These are phyloP conservation scores for Populus hybrid DNA, from an alignment of 441 rosid genomes.

Conservation along the genomic window DNA sequence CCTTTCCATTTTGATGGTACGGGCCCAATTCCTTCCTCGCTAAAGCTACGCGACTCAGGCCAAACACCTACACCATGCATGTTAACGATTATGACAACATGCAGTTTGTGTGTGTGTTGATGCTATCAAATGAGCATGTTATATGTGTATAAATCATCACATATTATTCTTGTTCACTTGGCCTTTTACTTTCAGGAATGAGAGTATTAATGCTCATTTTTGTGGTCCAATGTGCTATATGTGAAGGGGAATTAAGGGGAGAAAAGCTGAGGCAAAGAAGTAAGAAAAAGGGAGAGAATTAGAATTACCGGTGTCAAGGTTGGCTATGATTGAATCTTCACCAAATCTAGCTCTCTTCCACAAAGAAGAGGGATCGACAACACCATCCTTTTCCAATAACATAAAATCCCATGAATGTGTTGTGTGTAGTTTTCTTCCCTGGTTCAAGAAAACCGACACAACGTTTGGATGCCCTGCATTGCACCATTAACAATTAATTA, in stretches of 20 bases:
- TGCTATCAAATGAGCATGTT: not conserved
- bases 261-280: too few species aligned
- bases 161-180: not conserved
- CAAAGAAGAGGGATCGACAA: constrained; percentile 20
- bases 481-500: not conserved
- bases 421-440: constrained; percentile 45
- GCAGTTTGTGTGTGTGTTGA: not conserved
- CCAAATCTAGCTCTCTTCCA: constrained; percentile 53
- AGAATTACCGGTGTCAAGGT: constrained; percentile 53
- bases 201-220: not conserved
- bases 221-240: not conserved
- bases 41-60: constrained; percentile 75
- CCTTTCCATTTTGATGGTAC: constrained; percentile 74
- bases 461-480: constrained; percentile 51
- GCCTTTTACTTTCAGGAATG: not conserved
- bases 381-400: constrained; percentile 35
- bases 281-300: not conserved
- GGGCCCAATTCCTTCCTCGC: constrained; percentile 52
- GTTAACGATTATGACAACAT: not conserved
- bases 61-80: constrained; percentile 51
- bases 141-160: not conserved
- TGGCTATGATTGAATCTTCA: constrained; percentile 56
- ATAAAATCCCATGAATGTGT: constrained; percentile 67
- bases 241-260: too few species aligned
- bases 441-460: constrained; percentile 42